These are phyloP conservation scores for Moricandia arvensis DNA, from an alignment of 345 rosid species.

Conservation along the genomic window DNA sequence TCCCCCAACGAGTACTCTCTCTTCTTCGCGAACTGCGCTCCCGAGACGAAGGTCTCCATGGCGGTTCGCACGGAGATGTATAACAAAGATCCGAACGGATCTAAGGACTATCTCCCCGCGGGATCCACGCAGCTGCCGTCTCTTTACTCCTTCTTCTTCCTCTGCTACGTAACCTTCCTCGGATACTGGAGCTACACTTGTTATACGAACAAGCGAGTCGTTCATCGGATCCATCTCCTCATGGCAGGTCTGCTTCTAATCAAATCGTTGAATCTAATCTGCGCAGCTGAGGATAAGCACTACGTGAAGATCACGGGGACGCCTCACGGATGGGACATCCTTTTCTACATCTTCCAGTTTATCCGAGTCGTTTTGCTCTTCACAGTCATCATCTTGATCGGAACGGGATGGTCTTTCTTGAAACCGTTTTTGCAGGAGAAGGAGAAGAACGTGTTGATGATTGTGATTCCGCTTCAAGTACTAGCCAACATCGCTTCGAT, in stretches of 20 bases:
- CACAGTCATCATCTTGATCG: slow-evolving; percentile 89
- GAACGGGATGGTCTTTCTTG: slow-evolving; percentile 97
- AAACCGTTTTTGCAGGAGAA: slow-evolving; percentile 94
- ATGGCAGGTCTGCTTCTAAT: slow-evolving; percentile 75
- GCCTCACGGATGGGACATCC: slow-evolving; percentile 94
- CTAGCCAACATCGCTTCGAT: slow-evolving; percentile 83
- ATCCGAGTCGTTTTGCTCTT: slow-evolving; percentile 82
- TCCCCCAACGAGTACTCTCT: slow-evolving; percentile 86
- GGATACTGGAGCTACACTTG: slow-evolving; percentile 68
- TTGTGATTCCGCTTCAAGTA: slow-evolving; percentile 95
- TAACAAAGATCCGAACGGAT: slow-evolving; percentile 58
- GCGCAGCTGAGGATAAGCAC: slow-evolving; percentile 88
- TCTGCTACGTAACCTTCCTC: slow-evolving; percentile 57
- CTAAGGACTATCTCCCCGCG: slow-evolving; percentile 70
- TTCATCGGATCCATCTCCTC: slow-evolving; percentile 82
- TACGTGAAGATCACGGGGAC: slow-evolving; percentile 87
- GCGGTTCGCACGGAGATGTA: slow-evolving; percentile 68
- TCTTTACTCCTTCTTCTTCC: slow-evolving; percentile 54
- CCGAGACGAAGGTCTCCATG: slow-evolving; percentile 82
- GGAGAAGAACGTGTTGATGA: slow-evolving; percentile 95
- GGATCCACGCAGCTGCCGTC: slow-evolving; percentile 78
- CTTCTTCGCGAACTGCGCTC: slow-evolving; percentile 86
- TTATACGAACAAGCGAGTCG: slow-evolving; percentile 45
- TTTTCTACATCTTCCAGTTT: slow-evolving; percentile 86
- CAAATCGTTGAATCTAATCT: slow-evolving; percentile 86